Percentiles rank a stretch among this genome's conserved stretches.
Evolutionary conservation across 495 filamentous ascomycete species (phyloP).

Genomic region (Cairneyella variabilis): DNA sequence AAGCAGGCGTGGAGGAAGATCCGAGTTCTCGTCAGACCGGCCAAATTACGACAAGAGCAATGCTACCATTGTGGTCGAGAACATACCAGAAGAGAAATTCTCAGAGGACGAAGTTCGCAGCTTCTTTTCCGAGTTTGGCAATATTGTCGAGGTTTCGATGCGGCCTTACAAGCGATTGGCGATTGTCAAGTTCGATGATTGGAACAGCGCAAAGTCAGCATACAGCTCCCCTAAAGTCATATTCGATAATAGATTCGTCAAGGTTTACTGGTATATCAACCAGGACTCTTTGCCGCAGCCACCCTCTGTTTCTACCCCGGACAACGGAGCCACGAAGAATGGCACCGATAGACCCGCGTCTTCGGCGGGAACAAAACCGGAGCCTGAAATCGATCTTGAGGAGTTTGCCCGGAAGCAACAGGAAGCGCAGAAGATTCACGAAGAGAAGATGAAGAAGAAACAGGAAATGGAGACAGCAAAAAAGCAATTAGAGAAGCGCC

Average conservation of each 20-base stretch:
- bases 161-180: conserved; percentile 75
- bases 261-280: conserved; percentile 90
- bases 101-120: conserved; percentile 66
- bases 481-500: conserved; percentile 69
- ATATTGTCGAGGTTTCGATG: conserved; percentile 67
- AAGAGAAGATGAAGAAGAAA: conserved; percentile 71
- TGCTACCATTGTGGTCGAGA: conserved; percentile 83
- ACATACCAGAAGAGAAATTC: conserved; percentile 87
- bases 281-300: conserved; percentile 28
- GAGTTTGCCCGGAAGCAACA: conserved; percentile 73
- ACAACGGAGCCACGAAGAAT: conserved; percentile 24
- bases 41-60: conserved; percentile 71
- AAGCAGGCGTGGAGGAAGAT: conserved; percentile 31
- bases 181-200: conserved; percentile 73
- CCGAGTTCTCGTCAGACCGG: conserved; percentile 71
- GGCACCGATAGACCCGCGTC: conserved; percentile 15
- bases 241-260: conserved; percentile 97
- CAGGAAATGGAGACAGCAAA: conserved; percentile 69
- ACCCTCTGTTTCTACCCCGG: conserved; percentile 16
- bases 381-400: conserved; percentile 66
- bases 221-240: conserved; percentile 91
- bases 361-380: conserved; percentile 27
- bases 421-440: conserved; percentile 73
- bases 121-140: conserved; percentile 86
- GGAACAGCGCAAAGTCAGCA: conserved; percentile 70